Evolutionary conservation across 176 grass and related monocot genomes (phyloP).

Genomic region (Pharus latifolius): DNA sequence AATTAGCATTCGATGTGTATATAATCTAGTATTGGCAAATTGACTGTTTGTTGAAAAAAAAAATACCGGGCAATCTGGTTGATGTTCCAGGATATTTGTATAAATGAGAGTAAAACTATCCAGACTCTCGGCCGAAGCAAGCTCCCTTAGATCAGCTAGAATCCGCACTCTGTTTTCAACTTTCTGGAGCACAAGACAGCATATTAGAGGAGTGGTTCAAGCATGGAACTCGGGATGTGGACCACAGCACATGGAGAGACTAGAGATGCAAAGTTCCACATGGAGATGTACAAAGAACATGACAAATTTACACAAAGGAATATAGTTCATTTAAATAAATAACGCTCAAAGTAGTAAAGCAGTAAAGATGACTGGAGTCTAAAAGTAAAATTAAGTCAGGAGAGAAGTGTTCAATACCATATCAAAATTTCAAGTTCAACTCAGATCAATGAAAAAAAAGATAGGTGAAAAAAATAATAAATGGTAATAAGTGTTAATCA

Average conservation of each 20-base stretch:
- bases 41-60: slow-evolving; percentile 7
- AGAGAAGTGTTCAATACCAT: background rate
- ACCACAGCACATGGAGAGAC: no score
- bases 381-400: no score
- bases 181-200: slow-evolving; percentile 51
- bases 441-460: no score
- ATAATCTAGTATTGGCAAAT: background rate
- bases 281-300: no score
- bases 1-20: no score
- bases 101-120: slow-evolving; percentile 97
- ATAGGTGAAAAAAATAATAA: no score
- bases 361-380: no score
- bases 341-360: no score
- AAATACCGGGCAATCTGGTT: slow-evolving; percentile 94
- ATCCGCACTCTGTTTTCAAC: slow-evolving; percentile 92
- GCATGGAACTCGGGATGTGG: background rate
- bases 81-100: slow-evolving; percentile 97
- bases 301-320: no score
- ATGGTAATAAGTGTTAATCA: no score
- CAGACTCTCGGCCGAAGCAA: slow-evolving; percentile 95
- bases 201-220: slow-evolving; percentile 14
- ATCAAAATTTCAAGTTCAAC: no score
- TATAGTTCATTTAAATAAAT: no score
- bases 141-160: slow-evolving; percentile 91
- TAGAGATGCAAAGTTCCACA: background rate